Percentiles rank a stretch among this genome's conserved stretches.
These are phyloP conservation scores for Scleroderma bovista DNA, from an alignment of 768 basidiomycete species.

Conservation along the genomic window DNA sequence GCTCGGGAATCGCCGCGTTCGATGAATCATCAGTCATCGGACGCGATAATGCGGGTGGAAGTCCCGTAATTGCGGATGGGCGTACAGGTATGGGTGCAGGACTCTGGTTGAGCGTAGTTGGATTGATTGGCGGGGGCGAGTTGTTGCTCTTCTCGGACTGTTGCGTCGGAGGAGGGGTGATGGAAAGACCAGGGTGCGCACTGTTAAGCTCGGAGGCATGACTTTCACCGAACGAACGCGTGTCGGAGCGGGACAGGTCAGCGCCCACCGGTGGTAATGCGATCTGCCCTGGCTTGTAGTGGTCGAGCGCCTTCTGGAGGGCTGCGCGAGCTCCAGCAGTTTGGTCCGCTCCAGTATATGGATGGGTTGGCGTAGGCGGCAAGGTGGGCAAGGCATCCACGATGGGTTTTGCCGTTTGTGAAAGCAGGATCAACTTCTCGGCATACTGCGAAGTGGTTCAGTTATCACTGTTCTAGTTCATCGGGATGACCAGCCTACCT, in stretches of 20 bases:
- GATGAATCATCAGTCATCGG: conserved; percentile 30
- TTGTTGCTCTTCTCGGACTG: conserved; percentile 6
- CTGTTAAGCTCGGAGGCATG: conserved; percentile 69
- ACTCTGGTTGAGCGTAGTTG: conserved; percentile 24
- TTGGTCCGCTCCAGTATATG: conserved; percentile 56
- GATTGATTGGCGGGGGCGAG: conserved; percentile 14
- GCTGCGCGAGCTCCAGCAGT: conserved; percentile 70
- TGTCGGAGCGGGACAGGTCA: conserved; percentile 66
- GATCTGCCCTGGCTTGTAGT: conserved; percentile 65
- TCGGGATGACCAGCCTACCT: conserved; percentile 42
- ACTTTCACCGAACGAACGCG: conserved; percentile 79
- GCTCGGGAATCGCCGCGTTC: conserved; percentile 28
- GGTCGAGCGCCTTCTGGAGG: conserved; percentile 73
- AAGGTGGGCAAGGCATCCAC: conserved; percentile 56
- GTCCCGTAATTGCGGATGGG: conserved; percentile 27
- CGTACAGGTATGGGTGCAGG: conserved; percentile 12
- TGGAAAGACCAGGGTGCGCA: conserved; percentile 33
- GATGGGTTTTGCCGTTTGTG: conserved; percentile 64
- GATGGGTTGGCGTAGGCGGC: conserved; percentile 51
- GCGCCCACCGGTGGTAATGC: conserved; percentile 43
- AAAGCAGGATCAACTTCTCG: conserved; percentile 70
- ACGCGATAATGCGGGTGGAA: conserved; percentile 20
- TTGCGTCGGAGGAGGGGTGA: conserved; percentile 36
- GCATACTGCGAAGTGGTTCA: conserved; percentile 48
- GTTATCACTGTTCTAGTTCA: not conserved